A percentile compares a stretch with the other conserved stretches of the same genome.
These are phyloP conservation scores for Radiomyces spectabilis DNA, from an alignment of 192 early-diverging fungal species.

Conservation along the genomic window DNA sequence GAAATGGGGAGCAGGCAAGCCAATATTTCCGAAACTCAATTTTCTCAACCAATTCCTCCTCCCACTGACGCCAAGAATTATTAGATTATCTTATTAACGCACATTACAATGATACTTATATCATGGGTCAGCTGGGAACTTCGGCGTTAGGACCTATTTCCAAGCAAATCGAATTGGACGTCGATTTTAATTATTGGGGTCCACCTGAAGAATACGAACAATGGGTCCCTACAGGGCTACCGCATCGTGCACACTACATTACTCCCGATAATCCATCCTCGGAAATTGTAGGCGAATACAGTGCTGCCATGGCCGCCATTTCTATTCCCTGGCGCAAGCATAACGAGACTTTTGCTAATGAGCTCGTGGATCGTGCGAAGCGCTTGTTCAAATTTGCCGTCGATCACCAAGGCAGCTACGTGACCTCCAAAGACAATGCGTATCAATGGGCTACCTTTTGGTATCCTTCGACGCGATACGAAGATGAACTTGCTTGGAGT, in stretches of 20 bases:
- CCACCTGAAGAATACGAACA: constrained; percentile 41
- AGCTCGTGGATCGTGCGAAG: constrained; percentile 37
- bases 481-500: constrained; percentile 50
- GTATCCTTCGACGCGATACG: constrained; percentile 42
- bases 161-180: constrained; percentile 22
- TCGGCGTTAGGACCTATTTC: constrained; percentile 23
- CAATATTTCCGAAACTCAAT: neutral
- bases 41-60: neutral
- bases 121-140: constrained; percentile 35
- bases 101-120: constrained; percentile 40
- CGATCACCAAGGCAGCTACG: constrained; percentile 25
- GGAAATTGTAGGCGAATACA: constrained; percentile 38
- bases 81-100: constrained; percentile 53
- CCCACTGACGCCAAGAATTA: too few relatives aligned
- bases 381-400: constrained; percentile 38
- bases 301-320: constrained; percentile 47
- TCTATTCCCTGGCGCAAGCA: constrained; percentile 45
- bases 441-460: constrained; percentile 30
- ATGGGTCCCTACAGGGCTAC: constrained; percentile 29
- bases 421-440: constrained; percentile 28
- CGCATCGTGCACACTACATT: constrained; percentile 24
- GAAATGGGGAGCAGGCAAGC: constrained; percentile 31
- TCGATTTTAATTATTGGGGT: constrained; percentile 53
- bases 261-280: constrained; percentile 19
- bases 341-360: constrained; percentile 33